Evolutionary conservation across 2,329 filamentous ascomycete species (phyloP).

Genomic region (Diaporthe eres): DNA sequence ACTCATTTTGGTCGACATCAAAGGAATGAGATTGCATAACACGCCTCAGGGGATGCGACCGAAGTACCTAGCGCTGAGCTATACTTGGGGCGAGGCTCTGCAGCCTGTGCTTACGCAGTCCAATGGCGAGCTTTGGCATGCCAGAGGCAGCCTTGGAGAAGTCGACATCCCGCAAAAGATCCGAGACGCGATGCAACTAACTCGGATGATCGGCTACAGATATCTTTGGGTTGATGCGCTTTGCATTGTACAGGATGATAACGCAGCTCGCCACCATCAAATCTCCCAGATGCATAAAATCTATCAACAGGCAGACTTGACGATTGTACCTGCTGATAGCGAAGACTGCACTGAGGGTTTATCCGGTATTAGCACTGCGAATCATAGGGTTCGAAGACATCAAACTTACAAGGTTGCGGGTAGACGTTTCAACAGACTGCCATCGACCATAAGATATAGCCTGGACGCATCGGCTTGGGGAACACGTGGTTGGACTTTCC

Average conservation of each 20-base stretch:
- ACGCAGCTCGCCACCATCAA: background rate
- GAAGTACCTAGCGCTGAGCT: background rate
- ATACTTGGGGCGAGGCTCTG: conserved; percentile 49
- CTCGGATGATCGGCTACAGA: conserved; percentile 29
- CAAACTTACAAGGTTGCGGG: background rate
- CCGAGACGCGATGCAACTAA: conserved; percentile 38
- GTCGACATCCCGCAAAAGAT: conserved; percentile 24
- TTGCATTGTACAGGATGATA: conserved; percentile 44
- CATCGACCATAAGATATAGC: background rate
- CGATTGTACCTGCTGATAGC: background rate
- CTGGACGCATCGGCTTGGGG: background rate
- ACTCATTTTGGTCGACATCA: background rate
- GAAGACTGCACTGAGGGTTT: background rate
- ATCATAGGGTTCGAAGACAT: background rate
- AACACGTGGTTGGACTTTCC: conserved; percentile 22
- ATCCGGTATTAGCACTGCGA: background rate
- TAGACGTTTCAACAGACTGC: background rate
- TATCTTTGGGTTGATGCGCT: conserved; percentile 44
- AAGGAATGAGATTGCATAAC: background rate
- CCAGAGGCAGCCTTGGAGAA: conserved; percentile 1
- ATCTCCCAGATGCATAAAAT: conserved; percentile 1
- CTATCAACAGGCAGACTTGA: conserved; percentile 3
- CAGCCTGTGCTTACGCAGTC: background rate
- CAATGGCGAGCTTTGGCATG: background rate
- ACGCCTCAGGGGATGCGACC: background rate